Evolutionary conservation across 139 green algal species (phyloP).

Genomic region (Edaphochlamys debaryana): DNA sequence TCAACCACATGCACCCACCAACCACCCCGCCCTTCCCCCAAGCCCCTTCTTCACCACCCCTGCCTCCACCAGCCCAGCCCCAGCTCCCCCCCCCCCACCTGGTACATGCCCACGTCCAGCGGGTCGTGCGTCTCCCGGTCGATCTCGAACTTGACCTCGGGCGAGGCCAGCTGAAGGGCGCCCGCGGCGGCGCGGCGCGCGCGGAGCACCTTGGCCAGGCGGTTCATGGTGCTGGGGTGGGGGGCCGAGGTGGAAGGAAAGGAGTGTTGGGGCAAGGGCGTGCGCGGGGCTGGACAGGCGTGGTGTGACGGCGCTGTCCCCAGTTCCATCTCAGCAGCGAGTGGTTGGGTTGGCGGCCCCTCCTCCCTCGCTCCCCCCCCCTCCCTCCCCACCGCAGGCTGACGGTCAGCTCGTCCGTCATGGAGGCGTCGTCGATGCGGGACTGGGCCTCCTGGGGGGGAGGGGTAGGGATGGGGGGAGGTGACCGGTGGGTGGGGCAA

Average conservation of each 20-base stretch:
- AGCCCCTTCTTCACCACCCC: no score
- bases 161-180: constrained; percentile 90
- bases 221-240: constrained; percentile 70
- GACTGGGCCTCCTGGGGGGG: constrained; percentile 93
- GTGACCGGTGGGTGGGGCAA: no score
- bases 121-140: constrained; percentile 93
- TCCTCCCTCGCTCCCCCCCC: no score
- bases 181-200: constrained; percentile 73
- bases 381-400: constrained; percentile 68
- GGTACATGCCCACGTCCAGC: constrained; percentile 95
- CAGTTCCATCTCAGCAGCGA: not conserved
- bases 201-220: constrained; percentile 79
- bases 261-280: no score
- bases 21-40: no score
- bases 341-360: no score
- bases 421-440: constrained; percentile 87
- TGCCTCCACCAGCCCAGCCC: not conserved
- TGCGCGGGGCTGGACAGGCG: no score
- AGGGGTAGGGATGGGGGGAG: no score
- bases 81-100: constrained; percentile 50
- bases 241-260: no score
- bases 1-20: no score
- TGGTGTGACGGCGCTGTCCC: no score
- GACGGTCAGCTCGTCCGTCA: constrained; percentile 79
- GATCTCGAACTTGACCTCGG: constrained; percentile 96